These are phyloP conservation scores for Juncus inflexus DNA, from an alignment of 176 grass and related monocot species.

Conservation along the genomic window DNA sequence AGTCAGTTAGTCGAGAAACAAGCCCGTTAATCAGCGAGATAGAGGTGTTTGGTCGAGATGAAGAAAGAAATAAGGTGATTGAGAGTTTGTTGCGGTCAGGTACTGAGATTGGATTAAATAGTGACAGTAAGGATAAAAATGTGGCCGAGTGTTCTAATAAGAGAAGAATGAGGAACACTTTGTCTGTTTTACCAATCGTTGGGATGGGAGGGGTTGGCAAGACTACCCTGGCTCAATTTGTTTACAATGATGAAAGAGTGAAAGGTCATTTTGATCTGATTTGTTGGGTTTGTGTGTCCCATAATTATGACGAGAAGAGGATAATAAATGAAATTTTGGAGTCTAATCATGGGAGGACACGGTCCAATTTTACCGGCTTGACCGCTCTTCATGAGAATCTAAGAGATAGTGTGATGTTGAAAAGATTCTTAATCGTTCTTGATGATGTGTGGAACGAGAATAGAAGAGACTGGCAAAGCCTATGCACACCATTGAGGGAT, in stretches of 20 bases:
- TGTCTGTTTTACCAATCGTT: constrained; percentile 36
- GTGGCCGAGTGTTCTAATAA: neutral
- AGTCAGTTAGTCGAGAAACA: constrained; percentile 9
- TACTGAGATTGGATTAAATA: neutral
- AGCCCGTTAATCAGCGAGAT: constrained; percentile 2
- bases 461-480: constrained; percentile 21
- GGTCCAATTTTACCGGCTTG: constrained; percentile 5
- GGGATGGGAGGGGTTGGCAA: constrained; percentile 48
- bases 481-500: constrained; percentile 23
- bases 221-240: constrained; percentile 41
- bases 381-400: constrained; percentile 29
- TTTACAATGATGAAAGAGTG: constrained; percentile 33
- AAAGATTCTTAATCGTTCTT: constrained; percentile 42
- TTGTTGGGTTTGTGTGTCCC: constrained; percentile 43
- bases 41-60: constrained; percentile 21
- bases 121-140: neutral
- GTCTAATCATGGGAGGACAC: neutral
- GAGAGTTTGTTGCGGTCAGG: constrained; percentile 3
- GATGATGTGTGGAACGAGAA: constrained; percentile 57
- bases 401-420: constrained; percentile 17
- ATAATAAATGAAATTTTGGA: constrained; percentile 44
- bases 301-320: constrained; percentile 31
- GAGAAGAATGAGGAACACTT: constrained; percentile 17
- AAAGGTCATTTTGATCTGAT: constrained; percentile 21
- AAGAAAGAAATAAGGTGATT: constrained; percentile 10